Evolutionary conservation across 1,139 yeast genomes (phyloP), one percentile per base, ranked within the genome.

Genomic region (Candida tetrigidarum): DNA sequence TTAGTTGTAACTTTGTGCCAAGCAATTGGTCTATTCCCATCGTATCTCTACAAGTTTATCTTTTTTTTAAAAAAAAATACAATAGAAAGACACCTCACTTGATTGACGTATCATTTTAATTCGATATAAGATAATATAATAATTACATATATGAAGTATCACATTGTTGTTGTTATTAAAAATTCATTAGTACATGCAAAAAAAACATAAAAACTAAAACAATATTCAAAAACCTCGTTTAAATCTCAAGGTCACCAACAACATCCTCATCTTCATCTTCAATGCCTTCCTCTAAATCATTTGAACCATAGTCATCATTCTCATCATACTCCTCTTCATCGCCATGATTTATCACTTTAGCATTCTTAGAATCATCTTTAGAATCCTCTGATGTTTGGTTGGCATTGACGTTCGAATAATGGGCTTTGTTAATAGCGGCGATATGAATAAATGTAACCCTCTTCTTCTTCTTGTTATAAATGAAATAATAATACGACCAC

Each of bases 401-500:
- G 11, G 58, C 54, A 50, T 69, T 68, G n/a, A 69, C 56, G 53
- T 56, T 59, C 2, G 71, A 64, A 50, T 67, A 69, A 53, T 74
- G 78, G 9, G 68, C 60, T 49, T 71, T 68, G 49, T 73, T 74
- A 43, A 74, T 67, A 1, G 78, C 80, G 4, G 70, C 70, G 46
- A 75, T 60, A 57, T 90, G 88, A 25, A 93, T 64, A 60, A 87
- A 93, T 1, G 96, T 90, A 3, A 93, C 98, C 51, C 98, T 78
- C 68, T 92, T 93, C 66, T 87, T 82, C 59, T 89, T 87, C 65
- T 89, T 91, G 67, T 90, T 93, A 67, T 88, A 91, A 43, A 93
- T 83, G 63, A 93, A 93, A 86, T 96, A 93, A 76, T 89, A 89
- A 60, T 85, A 76, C 33, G 93, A 86, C 99, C 99, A 93, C 67